A percentile compares a stretch with the other conserved stretches of the same genome.
These are phyloP conservation scores for Emergomyces africanus DNA, from an alignment of 2,329 filamentous ascomycete species.

Conservation along the genomic window DNA sequence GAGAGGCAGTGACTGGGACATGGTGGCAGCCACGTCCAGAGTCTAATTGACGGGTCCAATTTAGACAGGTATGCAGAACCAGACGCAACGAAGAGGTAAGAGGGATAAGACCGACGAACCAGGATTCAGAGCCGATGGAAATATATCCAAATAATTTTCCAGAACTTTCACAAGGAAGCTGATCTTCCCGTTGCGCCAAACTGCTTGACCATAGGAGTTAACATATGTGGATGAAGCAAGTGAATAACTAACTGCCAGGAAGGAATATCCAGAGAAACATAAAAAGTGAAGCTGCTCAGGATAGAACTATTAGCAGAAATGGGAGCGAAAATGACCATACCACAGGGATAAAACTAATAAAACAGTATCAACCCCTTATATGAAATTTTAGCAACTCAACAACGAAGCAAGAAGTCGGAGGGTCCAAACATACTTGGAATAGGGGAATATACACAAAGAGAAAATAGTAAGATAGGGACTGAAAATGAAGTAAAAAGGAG, in stretches of 20 bases:
- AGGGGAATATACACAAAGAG: background rate
- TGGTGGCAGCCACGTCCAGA: background rate
- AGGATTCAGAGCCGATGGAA: background rate
- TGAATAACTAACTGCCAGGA: background rate
- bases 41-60: background rate
- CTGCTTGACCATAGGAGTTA: background rate
- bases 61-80: background rate
- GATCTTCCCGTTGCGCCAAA: background rate
- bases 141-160: background rate
- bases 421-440: background rate
- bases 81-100: background rate
- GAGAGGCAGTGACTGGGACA: constrained; percentile 2
- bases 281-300: background rate
- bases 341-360: background rate
- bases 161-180: background rate
- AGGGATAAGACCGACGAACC: background rate
- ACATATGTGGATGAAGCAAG: background rate
- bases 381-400: background rate
- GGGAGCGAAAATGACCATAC: background rate
- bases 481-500: too few species aligned
- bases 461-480: background rate
- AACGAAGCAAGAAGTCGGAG: background rate
- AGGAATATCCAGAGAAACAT: background rate
- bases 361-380: background rate
- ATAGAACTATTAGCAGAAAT: background rate